These are phyloP conservation scores for Candida sp. DNA, from an alignment of 1,139 yeast genomes.

Conservation along the genomic window DNA sequence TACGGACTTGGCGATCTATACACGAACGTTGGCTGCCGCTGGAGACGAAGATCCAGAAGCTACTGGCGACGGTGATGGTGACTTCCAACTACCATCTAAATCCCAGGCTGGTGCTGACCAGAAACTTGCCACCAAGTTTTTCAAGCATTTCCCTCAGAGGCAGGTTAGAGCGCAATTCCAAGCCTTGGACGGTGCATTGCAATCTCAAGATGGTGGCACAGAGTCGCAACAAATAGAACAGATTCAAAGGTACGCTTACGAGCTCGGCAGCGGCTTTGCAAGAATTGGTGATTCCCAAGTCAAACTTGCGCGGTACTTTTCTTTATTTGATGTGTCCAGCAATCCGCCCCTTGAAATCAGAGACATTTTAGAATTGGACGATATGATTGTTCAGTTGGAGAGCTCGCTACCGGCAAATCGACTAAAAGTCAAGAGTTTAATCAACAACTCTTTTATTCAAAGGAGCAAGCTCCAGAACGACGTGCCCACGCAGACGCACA, in stretches of 20 bases:
- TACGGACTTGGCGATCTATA: conserved; percentile 7
- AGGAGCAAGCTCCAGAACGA: conserved; percentile 4
- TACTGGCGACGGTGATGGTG: neutral
- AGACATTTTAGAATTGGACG: conserved; percentile 48
- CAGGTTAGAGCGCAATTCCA: neutral
- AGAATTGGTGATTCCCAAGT: conserved; percentile 1
- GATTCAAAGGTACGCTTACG: conserved; percentile 13
- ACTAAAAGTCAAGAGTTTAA: conserved; percentile 19
- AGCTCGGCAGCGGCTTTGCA: conserved; percentile 8
- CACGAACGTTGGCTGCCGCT: conserved; percentile 1
- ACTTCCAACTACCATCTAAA: neutral
- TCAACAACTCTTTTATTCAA: conserved; percentile 14
- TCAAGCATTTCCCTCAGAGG: conserved; percentile 12
- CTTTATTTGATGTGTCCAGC: conserved; percentile 30
- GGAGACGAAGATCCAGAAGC: neutral
- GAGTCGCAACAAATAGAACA: conserved; percentile 9
- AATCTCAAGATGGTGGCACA: neutral
- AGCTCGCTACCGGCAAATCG: conserved; percentile 34
- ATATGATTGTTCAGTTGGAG: conserved; percentile 53
- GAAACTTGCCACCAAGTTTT: neutral
- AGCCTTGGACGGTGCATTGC: neutral
- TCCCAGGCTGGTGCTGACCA: neutral
- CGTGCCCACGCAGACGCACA: conserved; percentile 8
- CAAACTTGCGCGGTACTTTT: conserved; percentile 5
- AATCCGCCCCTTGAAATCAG: conserved; percentile 26